Conservation (phyloP, 2,329 filamentous ascomycete genomes). For the Malbranchea cinnamomea region DNA sequence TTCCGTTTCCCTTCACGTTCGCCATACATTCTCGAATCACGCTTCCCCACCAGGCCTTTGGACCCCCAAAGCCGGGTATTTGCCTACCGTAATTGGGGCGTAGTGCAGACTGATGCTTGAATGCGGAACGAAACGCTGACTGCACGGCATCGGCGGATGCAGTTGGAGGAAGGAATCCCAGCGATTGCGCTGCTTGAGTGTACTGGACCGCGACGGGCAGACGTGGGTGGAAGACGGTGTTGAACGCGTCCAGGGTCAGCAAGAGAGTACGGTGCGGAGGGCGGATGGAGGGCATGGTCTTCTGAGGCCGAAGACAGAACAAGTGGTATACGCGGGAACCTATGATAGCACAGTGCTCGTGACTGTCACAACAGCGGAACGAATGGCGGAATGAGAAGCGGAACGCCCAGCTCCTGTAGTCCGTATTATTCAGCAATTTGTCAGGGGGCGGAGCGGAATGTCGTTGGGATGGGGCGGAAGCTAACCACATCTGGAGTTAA, state of each 20-base stretch:
- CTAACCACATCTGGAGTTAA: too few relatives aligned
- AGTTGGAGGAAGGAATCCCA: constrained; percentile 17
- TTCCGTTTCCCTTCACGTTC: constrained; percentile 14
- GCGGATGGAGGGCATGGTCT: too few relatives aligned
- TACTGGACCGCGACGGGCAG: constrained; percentile 27
- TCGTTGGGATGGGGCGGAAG: too few relatives aligned
- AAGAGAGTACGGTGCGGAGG: constrained; percentile 22
- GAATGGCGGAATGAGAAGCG: too few relatives aligned
- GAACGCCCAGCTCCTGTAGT: too few relatives aligned
- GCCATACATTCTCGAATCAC: constrained; percentile 26
- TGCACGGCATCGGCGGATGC: constrained; percentile 16
- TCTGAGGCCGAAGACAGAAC: too few relatives aligned
- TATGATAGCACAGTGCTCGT: too few relatives aligned
- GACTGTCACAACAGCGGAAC: too few relatives aligned
- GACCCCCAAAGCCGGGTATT: constrained; percentile 21
- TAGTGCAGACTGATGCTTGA: constrained; percentile 18
- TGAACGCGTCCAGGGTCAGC: constrained; percentile 32
- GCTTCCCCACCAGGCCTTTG: constrained; percentile 30
- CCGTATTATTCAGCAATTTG: too few relatives aligned
- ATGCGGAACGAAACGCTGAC: constrained; percentile 17
- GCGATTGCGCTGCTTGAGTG: constrained; percentile 21
- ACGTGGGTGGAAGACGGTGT: constrained; percentile 29
- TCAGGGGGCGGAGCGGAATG: too few relatives aligned
- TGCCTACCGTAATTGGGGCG: constrained; percentile 32
- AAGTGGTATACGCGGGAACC: too few relatives aligned